These are phyloP conservation scores for Trypanosoma theileri DNA, from an alignment of 208 protist genomes.

Conservation along the genomic window DNA sequence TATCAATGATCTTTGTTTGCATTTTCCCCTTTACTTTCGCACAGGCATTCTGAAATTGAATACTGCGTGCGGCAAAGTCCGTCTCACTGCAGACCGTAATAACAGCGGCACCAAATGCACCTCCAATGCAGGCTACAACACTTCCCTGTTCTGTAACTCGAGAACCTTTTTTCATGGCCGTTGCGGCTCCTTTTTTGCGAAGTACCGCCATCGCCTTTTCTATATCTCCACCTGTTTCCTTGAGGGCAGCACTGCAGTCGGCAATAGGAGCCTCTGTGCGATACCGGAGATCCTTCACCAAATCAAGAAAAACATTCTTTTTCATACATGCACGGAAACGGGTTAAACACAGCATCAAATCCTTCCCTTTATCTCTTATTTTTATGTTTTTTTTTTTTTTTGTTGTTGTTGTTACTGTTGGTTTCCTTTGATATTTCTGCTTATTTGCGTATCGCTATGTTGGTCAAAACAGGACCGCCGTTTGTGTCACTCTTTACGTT, in stretches of 20 bases:
- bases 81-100: slow-evolving; percentile 89
- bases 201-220: slow-evolving; percentile 75
- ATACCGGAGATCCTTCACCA: slow-evolving; percentile 85
- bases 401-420: slow-evolving; percentile 3
- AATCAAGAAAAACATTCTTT: slow-evolving; percentile 81
- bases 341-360: slow-evolving; percentile 45
- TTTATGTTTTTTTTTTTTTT: background rate
- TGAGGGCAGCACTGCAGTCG: slow-evolving; percentile 86
- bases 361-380: too few relatives aligned
- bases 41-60: slow-evolving; percentile 69
- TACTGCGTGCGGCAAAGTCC: slow-evolving; percentile 88
- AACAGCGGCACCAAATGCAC: slow-evolving; percentile 53
- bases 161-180: slow-evolving; percentile 80
- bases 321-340: slow-evolving; percentile 29
- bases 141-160: slow-evolving; percentile 84
- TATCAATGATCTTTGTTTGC: slow-evolving; percentile 43
- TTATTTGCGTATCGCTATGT: too few relatives aligned
- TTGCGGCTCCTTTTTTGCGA: slow-evolving; percentile 72
- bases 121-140: slow-evolving; percentile 71
- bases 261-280: slow-evolving; percentile 88
- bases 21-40: slow-evolving; percentile 36
- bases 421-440: background rate
- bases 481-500: slow-evolving; percentile 10
- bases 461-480: too few relatives aligned
- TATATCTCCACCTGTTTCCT: slow-evolving; percentile 73